Conservation (phyloP, 106 monocot species). For the Allium sativum region DNA sequence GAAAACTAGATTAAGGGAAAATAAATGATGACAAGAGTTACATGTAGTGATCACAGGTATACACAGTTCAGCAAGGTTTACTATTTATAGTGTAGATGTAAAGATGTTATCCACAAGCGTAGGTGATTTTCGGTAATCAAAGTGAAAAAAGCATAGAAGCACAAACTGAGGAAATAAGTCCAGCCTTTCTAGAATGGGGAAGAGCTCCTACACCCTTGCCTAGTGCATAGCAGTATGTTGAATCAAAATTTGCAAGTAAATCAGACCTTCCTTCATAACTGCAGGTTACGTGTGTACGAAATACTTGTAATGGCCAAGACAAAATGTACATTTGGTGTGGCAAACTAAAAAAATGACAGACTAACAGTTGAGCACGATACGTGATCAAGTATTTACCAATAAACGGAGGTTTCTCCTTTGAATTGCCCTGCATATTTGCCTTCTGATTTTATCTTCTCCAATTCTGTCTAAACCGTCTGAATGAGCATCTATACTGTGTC, state of each 20-base stretch:
- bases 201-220: conserved; percentile 86
- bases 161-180: conserved; percentile 85
- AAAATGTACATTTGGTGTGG: not conserved
- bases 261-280: conserved; percentile 98
- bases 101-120: not conserved
- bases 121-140: not conserved
- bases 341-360: not conserved
- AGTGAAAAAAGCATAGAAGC: conserved; percentile 9
- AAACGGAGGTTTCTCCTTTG: conserved; percentile 88
- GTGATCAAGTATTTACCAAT: conserved; percentile 34
- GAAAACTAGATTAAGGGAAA: no score
- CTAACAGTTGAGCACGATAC: no score
- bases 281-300: conserved; percentile 7
- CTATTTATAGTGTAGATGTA: not conserved
- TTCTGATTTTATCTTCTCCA: conserved; percentile 61
- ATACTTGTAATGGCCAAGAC: not conserved
- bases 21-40: no score
- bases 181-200: conserved; percentile 76
- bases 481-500: conserved; percentile 96
- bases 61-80: no score
- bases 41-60: no score
- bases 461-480: conserved; percentile 79
- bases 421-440: conserved; percentile 60
- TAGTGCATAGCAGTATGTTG: conserved; percentile 87
- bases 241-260: conserved; percentile 91